Conservation (phyloP, 805 yeast species). For the Cyberlindnera misumaiensis region DNA sequence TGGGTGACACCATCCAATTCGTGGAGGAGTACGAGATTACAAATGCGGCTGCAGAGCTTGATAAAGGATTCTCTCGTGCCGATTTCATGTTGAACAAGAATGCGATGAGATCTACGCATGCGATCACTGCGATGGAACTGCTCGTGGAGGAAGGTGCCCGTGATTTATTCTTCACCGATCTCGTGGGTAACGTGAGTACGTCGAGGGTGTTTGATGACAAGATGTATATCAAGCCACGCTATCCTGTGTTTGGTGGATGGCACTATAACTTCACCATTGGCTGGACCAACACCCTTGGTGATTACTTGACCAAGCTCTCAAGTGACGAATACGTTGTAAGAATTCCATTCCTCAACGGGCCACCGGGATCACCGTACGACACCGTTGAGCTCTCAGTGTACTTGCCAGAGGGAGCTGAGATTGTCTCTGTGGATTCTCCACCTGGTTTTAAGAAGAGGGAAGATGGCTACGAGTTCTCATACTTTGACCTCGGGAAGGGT, state of each 20-base stretch:
- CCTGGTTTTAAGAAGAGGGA: slow-evolving; percentile 30
- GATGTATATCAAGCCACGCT: slow-evolving; percentile 73
- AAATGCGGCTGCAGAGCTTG: slow-evolving; percentile 67
- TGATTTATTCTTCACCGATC: slow-evolving; percentile 79
- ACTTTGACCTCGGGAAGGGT: slow-evolving; percentile 70
- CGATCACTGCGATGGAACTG: slow-evolving; percentile 55
- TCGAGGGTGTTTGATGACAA: slow-evolving; percentile 34
- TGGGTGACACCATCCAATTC: slow-evolving; percentile 63
- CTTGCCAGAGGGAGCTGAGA: slow-evolving; percentile 82
- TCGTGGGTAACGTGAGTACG: slow-evolving; percentile 91
- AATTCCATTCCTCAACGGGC: slow-evolving; percentile 71
- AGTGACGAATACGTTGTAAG: slow-evolving; percentile 44
- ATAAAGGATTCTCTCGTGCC: slow-evolving; percentile 69
- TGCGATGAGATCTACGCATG: slow-evolving; percentile 46
- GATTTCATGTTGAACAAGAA: slow-evolving; percentile 60
- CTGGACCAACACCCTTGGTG: slow-evolving; percentile 63
- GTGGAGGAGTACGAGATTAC: slow-evolving; percentile 82
- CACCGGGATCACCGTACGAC: slow-evolving; percentile 63
- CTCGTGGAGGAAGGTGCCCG: slow-evolving; percentile 42
- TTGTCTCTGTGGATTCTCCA: slow-evolving; percentile 51
- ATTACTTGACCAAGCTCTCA: slow-evolving; percentile 40
- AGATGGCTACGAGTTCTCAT: slow-evolving; percentile 38
- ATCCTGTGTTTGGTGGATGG: slow-evolving; percentile 97
- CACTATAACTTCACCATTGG: slow-evolving; percentile 91
- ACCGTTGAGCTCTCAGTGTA: slow-evolving; percentile 52